These are phyloP conservation scores for Globisporangium megalacanthum DNA, from an alignment of 352 stramenopile species.

Conservation along the genomic window DNA sequence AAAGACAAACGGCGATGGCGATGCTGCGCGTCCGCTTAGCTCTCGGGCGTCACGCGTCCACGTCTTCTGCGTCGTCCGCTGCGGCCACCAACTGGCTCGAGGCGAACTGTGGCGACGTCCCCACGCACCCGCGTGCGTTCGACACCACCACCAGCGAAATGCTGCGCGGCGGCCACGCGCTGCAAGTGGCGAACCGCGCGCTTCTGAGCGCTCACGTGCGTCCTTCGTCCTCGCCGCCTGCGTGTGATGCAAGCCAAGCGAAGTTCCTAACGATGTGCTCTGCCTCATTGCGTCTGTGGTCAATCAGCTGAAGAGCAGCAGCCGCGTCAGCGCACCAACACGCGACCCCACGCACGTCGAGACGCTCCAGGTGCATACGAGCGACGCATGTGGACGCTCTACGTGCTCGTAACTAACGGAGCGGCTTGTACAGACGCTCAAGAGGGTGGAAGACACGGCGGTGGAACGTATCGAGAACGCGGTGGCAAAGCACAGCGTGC, in stretches of 20 bases:
- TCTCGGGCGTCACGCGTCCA: too few species aligned
- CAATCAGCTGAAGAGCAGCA: conserved; percentile 26
- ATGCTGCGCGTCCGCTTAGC: too few species aligned
- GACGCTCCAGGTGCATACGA: conserved; percentile 40
- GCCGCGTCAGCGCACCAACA: conserved; percentile 24
- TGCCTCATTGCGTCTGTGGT: background rate
- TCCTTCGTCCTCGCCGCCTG: background rate
- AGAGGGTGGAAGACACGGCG: conserved; percentile 36
- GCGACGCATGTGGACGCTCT: background rate
- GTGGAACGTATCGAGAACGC: conserved; percentile 44
- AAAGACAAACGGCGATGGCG: too few species aligned
- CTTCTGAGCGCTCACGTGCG: conserved; percentile 42
- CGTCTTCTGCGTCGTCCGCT: background rate
- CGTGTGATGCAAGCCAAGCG: too few species aligned
- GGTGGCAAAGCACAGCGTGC: conserved; percentile 32
- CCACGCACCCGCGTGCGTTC: conserved; percentile 23
- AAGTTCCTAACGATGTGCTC: too few species aligned
- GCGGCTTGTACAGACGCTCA: conserved; percentile 30
- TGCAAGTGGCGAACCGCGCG: conserved; percentile 46
- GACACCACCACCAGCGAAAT: conserved; percentile 59
- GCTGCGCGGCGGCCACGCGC: conserved; percentile 58
- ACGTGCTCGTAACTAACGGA: background rate
- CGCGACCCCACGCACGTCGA: conserved; percentile 32
- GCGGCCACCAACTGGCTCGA: conserved; percentile 56
- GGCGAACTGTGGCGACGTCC: conserved; percentile 57